Evolutionary conservation across 352 stramenopile genomes (phyloP), one percentile per base, ranked within the genome.

Genomic region (Nothophytophthora sp.): DNA sequence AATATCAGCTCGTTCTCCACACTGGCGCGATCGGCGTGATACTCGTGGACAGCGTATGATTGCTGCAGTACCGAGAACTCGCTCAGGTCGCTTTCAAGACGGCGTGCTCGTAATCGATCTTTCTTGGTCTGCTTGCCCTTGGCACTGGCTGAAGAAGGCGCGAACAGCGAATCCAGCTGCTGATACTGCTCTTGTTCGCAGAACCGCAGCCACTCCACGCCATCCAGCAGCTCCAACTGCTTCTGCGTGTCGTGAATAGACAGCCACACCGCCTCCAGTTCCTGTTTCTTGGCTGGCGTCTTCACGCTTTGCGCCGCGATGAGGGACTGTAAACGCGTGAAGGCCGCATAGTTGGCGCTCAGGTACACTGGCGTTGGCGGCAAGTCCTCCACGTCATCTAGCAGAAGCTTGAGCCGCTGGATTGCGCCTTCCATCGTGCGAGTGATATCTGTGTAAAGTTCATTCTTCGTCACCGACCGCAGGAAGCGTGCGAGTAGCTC

Each of bases 31-130:
- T 95, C 85, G 2, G 73, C 67, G 37, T 90, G 79, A 57, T 91
- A 80, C 48, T 75, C 61, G 50, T 92, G 81, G 23, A 92, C 76
- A 8, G 82, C 81, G 50, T 93, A 95, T 34, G 85, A 95, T 47
- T 92, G 82, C 43, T 95, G 81, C 20, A 95, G 61, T 7, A 93
- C 63, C 16, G 81, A 92, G 12, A 85, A 67, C 2, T 48, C 60
- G 0, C 55, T 73, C 22, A 86, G 22, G 38, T 72, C 73, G 40
- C 54, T 60, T 16, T 81, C 65, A 24, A 39, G 20, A 6, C 16
- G 38, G 35, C 24, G 25, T 6, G 27, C 10, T 12, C 18, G 65
- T 54, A 1, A 43, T 7, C 12, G 42, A 45, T 37, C 50, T 44
- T 20, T 24, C 50, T 66, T 63, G 11, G 36, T 60, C 2, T 22